Conservation (phyloP, 2,329 filamentous ascomycete species). For the Sodiomyces alkalinus region DNA sequence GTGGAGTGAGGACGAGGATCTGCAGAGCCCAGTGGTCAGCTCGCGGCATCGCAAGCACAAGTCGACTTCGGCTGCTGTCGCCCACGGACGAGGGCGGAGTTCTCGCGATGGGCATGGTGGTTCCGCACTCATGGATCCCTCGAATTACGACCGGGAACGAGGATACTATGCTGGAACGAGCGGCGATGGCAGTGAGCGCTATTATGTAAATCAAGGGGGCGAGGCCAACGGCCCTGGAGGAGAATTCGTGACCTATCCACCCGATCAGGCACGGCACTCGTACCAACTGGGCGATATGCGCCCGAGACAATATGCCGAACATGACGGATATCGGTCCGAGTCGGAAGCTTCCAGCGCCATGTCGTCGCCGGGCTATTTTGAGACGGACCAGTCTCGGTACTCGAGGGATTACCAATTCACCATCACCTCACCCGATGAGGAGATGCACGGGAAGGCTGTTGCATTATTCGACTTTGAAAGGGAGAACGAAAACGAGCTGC, state of each 20-base stretch:
- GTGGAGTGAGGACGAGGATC: slow-evolving; percentile 89
- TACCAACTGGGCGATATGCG: slow-evolving; percentile 31
- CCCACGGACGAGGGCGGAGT: slow-evolving; percentile 27
- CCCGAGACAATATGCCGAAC: slow-evolving; percentile 27
- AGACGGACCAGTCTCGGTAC: slow-evolving; percentile 63
- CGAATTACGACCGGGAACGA: slow-evolving; percentile 42
- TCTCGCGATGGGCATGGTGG: slow-evolving; percentile 20
- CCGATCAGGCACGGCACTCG: slow-evolving; percentile 42
- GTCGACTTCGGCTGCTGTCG: slow-evolving; percentile 39
- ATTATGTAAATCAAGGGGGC: slow-evolving; percentile 54
- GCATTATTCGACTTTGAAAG: slow-evolving; percentile 89
- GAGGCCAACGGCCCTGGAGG: slow-evolving; percentile 65
- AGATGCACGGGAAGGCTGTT: slow-evolving; percentile 93
- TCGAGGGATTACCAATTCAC: slow-evolving; percentile 90
- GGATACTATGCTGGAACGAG: slow-evolving; percentile 53
- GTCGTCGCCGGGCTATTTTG: slow-evolving; percentile 41
- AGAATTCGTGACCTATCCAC: slow-evolving; percentile 66
- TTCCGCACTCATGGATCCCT: slow-evolving; percentile 27
- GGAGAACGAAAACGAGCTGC: slow-evolving; percentile 93
- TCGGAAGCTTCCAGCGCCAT: slow-evolving; percentile 43
- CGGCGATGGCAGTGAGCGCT: slow-evolving; percentile 57
- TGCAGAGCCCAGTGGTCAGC: slow-evolving; percentile 80
- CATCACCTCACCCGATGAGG: slow-evolving; percentile 87
- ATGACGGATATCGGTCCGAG: slow-evolving; percentile 35
- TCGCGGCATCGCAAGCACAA: slow-evolving; percentile 78